A percentile compares a stretch with the other conserved stretches of the same genome.
Evolutionary conservation across 208 protist genomes (phyloP).

Genomic region (Novymonas esmeraldas): DNA sequence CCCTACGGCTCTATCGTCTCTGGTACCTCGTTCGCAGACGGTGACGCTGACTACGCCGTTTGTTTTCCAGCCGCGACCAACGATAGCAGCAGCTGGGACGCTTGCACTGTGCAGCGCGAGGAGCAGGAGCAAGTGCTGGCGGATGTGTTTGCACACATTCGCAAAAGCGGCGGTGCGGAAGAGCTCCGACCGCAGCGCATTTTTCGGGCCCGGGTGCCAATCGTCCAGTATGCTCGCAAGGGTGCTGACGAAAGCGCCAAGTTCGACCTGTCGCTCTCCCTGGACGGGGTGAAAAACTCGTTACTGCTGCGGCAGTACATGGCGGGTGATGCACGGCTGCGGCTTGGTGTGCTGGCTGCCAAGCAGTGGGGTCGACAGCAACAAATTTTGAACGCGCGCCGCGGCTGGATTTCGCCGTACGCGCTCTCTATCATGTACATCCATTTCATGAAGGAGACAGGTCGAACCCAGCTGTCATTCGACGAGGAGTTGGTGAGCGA

Average conservation of each 20-base stretch:
- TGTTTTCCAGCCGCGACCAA: constrained; percentile 34
- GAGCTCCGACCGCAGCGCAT: constrained; percentile 66
- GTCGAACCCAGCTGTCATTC: constrained; percentile 25
- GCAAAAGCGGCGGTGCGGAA: constrained; percentile 6
- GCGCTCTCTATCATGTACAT: constrained; percentile 86
- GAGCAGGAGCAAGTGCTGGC: constrained; percentile 53
- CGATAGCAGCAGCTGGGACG: too few relatives aligned
- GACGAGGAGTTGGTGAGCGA: constrained; percentile 42
- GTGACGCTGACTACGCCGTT: constrained; percentile 77
- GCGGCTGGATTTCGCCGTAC: constrained; percentile 86
- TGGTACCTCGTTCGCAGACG: constrained; percentile 70
- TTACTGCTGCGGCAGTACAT: constrained; percentile 74
- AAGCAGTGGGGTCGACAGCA: constrained; percentile 76
- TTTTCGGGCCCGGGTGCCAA: constrained; percentile 75
- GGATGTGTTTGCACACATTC: constrained; percentile 51
- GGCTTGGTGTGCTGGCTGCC: constrained; percentile 45
- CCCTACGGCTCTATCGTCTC: constrained; percentile 77
- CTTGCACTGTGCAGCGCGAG: constrained; percentile 29
- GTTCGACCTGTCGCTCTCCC: constrained; percentile 82
- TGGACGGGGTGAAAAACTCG: constrained; percentile 74
- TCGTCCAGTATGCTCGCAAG: constrained; percentile 47
- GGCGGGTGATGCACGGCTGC: constrained; percentile 54
- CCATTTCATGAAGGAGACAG: constrained; percentile 60
- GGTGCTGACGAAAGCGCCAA: constrained; percentile 10
- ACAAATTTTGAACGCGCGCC: constrained; percentile 68